A percentile compares a stretch with the other conserved stretches of the same genome.
Evolutionary conservation across 768 basidiomycete genomes (phyloP).

Genomic region (Albatrellus ellisii): DNA sequence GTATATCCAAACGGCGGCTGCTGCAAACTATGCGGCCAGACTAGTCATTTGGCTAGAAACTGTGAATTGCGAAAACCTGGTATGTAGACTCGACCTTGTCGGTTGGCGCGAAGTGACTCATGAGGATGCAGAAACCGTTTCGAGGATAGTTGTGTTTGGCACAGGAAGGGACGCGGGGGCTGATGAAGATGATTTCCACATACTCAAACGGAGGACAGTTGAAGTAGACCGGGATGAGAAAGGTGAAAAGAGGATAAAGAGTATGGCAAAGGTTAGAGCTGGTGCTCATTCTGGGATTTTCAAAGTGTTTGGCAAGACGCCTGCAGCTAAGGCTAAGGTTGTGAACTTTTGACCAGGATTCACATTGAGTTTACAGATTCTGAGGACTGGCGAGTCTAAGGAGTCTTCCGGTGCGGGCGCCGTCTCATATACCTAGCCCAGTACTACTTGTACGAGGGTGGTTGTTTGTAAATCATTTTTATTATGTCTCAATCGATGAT

Average conservation of each 20-base stretch:
- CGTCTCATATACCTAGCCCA: too few relatives aligned
- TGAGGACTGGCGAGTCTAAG: too few relatives aligned
- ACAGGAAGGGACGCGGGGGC: slow-evolving; percentile 49
- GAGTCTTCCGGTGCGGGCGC: too few relatives aligned
- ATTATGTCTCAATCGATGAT: too few relatives aligned
- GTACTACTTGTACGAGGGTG: too few relatives aligned
- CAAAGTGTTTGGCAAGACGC: slow-evolving; percentile 13
- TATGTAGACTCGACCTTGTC: slow-evolving; percentile 10
- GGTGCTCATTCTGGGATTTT: slow-evolving; percentile 30
- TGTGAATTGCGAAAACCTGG: slow-evolving; percentile 57
- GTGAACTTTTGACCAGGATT: slow-evolving; percentile 28
- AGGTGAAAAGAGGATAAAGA: slow-evolving; percentile 29
- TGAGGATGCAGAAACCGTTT: slow-evolving; percentile 21
- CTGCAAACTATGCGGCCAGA: slow-evolving; percentile 83
- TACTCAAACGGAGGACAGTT: slow-evolving; percentile 47
- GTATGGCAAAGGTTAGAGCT: slow-evolving; percentile 27
- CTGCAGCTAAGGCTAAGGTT: slow-evolving; percentile 27
- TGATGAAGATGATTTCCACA: slow-evolving; percentile 93
- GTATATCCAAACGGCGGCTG: slow-evolving; percentile 85
- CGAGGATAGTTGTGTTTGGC: slow-evolving; percentile 32
- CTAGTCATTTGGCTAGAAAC: slow-evolving; percentile 74
- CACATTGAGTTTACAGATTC: too few relatives aligned
- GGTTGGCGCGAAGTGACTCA: neutral
- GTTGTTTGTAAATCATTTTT: too few relatives aligned
- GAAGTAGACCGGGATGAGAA: slow-evolving; percentile 53